Evolutionary conservation across 202 grass and related monocot species (phyloP), one percentile per base, ranked within the genome.

Genomic region (Hordeum pubiflorum): DNA sequence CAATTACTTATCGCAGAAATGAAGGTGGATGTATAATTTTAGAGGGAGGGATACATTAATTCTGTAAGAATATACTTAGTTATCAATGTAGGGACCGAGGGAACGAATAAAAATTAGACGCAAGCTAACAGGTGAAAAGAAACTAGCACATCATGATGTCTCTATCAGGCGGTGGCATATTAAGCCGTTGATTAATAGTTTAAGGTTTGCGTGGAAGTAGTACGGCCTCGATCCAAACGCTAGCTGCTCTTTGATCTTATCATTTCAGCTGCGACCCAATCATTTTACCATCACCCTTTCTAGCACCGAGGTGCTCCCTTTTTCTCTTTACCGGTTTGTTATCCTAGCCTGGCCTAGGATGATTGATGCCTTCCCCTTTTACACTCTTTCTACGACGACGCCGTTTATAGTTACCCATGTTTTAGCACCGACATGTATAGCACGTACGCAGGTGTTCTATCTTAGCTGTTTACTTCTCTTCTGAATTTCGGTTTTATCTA

Each of bases 121-220:
- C 4, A 8, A 36, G 40, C 4, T 32, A 72, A 72, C 24, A 46
- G 62, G 82, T 86, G 15, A 76, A 79, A 89, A 89, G 71, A 58
- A 86, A 89, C 77, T 80, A 56, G 70, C 80, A 82, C 75, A 89
- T 82, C 78, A 80, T 81, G 76, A 82, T 91, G 89, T 94, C 89
- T 57, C 82, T 74, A 73, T 91, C 89, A 85, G 92, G 86, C 81
- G 38, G 27, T 29, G 27, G 71, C 81, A 43, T 85, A 81, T 76
- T 71, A 88, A 86, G 80, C 72, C 66, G 9, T 73, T 73, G 70
- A 84, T 89, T 91, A 75, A 76, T 78, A 71, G 80, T 80, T 46
- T 79, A 57, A 57, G 32, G 63, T 74, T 76, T 64, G 54, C 70
- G 69, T 62, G 57, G 75, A 15, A 54, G 17, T 63, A 63, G 74